Conservation (phyloP, 2,329 filamentous ascomycete genomes). For the Gyromitra esculenta region DNA sequence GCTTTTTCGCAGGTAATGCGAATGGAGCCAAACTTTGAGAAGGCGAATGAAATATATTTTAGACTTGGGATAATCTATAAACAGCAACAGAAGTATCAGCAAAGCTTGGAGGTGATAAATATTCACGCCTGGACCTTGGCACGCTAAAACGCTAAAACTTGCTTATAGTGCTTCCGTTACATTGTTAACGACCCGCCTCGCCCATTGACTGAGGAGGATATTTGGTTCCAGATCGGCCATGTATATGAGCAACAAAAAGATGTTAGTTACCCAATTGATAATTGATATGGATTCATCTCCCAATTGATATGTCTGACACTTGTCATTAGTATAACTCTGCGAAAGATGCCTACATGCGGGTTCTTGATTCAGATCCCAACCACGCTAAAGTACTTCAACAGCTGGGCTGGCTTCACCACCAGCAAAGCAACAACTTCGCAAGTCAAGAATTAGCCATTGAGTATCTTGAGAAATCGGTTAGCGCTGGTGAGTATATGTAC, state of each 20-base stretch:
- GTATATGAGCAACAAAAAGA: conserved; percentile 99
- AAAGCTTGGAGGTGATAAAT: conserved; percentile 84
- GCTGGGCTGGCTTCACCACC: conserved; percentile 96
- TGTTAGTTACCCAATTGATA: conserved; percentile 67
- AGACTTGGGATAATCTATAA: conserved; percentile 99
- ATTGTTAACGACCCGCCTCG: conserved; percentile 93
- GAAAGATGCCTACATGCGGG: conserved; percentile 89
- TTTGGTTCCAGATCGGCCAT: conserved; percentile 99
- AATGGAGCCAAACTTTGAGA: conserved; percentile 97
- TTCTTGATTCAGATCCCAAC: conserved; percentile 91
- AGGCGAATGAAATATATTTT: conserved; percentile 99
- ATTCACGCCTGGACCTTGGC: conserved; percentile 43
- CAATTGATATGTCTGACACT: conserved; percentile 57
- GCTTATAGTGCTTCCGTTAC: conserved; percentile 88
- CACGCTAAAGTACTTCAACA: conserved; percentile 98
- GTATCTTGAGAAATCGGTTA: conserved; percentile 95
- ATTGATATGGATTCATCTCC: conserved; percentile 30
- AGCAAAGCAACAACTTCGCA: conserved; percentile 88
- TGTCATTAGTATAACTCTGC: conserved; percentile 82
- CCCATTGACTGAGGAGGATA: conserved; percentile 94
- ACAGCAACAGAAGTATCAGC: conserved; percentile 90
- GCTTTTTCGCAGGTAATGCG: conserved; percentile 99
- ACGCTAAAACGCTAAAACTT: conserved; percentile 50
- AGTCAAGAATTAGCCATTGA: conserved; percentile 97
- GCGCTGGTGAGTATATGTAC: conserved; percentile 72